Evolutionary conservation across 1,139 yeast species (phyloP).

Genomic region (Oligophagozyma castellii): DNA sequence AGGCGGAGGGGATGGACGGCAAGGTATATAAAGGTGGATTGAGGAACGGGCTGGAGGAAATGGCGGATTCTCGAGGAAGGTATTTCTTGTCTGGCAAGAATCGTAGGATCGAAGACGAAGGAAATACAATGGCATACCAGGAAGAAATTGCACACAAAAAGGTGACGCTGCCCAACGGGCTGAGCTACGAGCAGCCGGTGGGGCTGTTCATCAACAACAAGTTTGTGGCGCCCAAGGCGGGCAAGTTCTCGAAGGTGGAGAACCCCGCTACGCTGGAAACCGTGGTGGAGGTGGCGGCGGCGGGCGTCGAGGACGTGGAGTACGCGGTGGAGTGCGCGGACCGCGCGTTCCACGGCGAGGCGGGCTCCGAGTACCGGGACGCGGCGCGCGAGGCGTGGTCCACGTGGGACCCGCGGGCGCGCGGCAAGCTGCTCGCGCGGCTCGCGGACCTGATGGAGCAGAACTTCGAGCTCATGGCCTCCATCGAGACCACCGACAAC

Average conservation of each 20-base stretch:
- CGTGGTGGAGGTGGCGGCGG: conserved; percentile 44
- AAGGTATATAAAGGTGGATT: no score
- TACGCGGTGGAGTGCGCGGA: conserved; percentile 50
- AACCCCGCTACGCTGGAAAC: conserved; percentile 52
- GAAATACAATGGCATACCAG: conserved; percentile 4
- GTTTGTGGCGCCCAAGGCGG: conserved; percentile 48
- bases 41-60: no score
- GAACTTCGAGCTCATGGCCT: conserved; percentile 34
- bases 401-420: conserved; percentile 28
- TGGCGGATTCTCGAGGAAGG: no score
- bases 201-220: conserved; percentile 78
- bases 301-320: conserved; percentile 44
- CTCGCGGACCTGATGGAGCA: conserved; percentile 41
- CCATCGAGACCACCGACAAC: conserved; percentile 46
- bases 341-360: conserved; percentile 35
- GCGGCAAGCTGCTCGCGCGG: conserved; percentile 33
- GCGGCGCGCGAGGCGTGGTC: conserved; percentile 32
- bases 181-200: conserved; percentile 48
- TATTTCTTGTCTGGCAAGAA: no score
- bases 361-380: conserved; percentile 33
- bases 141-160: conserved; percentile 27
- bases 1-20: no score
- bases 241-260: conserved; percentile 47
- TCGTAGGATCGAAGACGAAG: no score
- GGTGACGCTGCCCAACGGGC: conserved; percentile 45